These are phyloP conservation scores for Mycena haematopus DNA, from an alignment of 768 basidiomycete species.

Conservation along the genomic window DNA sequence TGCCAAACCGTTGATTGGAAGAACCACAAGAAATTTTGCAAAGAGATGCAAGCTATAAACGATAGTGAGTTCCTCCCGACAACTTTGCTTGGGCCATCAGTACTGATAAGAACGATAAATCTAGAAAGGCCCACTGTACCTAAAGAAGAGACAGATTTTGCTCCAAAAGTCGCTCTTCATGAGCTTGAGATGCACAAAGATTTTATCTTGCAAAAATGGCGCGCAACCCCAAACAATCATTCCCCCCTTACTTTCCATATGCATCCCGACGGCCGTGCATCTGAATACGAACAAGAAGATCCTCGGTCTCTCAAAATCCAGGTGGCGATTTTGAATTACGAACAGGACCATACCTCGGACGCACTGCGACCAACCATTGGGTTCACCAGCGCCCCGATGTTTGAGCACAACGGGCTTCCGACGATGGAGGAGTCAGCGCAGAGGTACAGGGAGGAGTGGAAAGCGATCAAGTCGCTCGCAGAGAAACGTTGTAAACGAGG, in stretches of 20 bases:
- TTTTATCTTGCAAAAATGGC: too few relatives aligned
- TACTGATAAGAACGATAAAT: too few relatives aligned
- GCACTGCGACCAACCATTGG: not conserved
- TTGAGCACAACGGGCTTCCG: conserved; percentile 13
- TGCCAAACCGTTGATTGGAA: too few relatives aligned
- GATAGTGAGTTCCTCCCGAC: too few relatives aligned
- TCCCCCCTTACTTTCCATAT: not conserved
- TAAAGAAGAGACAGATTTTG: too few relatives aligned
- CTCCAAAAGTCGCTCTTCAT: too few relatives aligned
- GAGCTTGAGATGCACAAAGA: too few relatives aligned
- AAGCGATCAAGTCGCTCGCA: conserved; percentile 12
- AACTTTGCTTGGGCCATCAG: too few relatives aligned
- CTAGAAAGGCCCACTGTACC: too few relatives aligned
- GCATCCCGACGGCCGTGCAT: not conserved
- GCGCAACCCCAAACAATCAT: not conserved
- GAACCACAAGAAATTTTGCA: too few relatives aligned
- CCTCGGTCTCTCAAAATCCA: conserved; percentile 4
- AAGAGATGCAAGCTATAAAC: too few relatives aligned
- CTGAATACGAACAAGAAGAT: not conserved
- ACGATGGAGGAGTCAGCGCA: conserved; percentile 10
- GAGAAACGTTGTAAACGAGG: conserved; percentile 13
- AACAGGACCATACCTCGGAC: conserved; percentile 3
- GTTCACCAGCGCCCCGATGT: conserved; percentile 13
- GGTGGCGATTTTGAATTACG: conserved; percentile 14
- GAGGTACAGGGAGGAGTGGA: conserved; percentile 12